Evolutionary conservation across 768 basidiomycete genomes (phyloP).

Genomic region (Podaxis pistillaris): DNA sequence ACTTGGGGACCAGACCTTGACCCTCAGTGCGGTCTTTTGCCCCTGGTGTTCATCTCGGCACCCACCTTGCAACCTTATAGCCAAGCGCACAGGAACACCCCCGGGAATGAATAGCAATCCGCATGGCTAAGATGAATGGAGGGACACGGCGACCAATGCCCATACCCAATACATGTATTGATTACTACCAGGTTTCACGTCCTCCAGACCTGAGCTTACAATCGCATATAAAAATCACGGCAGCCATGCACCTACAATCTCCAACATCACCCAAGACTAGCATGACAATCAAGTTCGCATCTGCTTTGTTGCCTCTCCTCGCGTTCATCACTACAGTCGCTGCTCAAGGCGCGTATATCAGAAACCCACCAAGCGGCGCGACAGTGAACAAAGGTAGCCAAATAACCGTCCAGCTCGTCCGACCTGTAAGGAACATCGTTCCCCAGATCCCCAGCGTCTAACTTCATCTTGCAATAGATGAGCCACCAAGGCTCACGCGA

Average conservation of each 20-base stretch:
- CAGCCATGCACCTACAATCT: not conserved
- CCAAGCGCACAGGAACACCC: not conserved
- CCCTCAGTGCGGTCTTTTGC: not conserved
- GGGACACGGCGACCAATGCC: not conserved
- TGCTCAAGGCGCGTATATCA: slow-evolving; percentile 42
- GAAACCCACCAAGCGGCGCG: slow-evolving; percentile 34
- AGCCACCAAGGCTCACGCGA: slow-evolving; percentile 23
- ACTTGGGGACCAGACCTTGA: not conserved
- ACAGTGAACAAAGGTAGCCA: slow-evolving; percentile 33
- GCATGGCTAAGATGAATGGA: too few species aligned
- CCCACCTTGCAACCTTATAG: not conserved
- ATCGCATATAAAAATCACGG: not conserved
- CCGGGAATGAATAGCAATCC: too few species aligned
- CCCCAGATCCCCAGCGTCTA: slow-evolving; percentile 15
- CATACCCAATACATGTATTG: not conserved
- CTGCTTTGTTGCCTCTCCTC: slow-evolving; percentile 27
- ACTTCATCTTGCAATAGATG: slow-evolving; percentile 32
- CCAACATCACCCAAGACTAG: not conserved
- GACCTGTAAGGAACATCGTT: slow-evolving; percentile 36
- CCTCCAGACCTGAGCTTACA: too few species aligned
- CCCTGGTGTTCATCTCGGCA: not conserved
- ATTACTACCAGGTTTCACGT: not conserved
- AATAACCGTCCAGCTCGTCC: slow-evolving; percentile 44
- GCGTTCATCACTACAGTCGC: slow-evolving; percentile 31
- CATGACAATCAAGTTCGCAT: slow-evolving; percentile 18